These are phyloP conservation scores for Nymphaea colorata DNA, from an alignment of 164 flowering plant genomes.

Conservation along the genomic window DNA sequence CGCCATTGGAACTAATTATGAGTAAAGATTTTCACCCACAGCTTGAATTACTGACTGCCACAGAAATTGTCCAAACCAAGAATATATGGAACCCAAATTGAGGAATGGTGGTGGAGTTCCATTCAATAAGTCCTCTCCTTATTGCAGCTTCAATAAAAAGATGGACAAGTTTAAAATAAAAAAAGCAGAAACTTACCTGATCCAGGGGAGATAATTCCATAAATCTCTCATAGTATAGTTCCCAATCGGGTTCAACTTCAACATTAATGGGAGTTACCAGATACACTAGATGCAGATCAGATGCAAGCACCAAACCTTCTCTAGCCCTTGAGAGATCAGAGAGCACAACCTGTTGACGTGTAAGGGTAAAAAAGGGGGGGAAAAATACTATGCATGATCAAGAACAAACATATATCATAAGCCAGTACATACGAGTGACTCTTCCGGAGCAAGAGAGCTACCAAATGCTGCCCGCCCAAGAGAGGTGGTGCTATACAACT, in stretches of 20 bases:
- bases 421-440: slow-evolving; percentile 62
- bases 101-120: no score
- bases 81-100: no score
- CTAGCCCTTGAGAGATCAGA: slow-evolving; percentile 93
- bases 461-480: slow-evolving; percentile 98
- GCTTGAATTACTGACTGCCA: no score
- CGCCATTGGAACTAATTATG: no score
- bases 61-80: no score
- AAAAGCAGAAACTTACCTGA: slow-evolving; percentile 40
- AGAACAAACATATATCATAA: background rate
- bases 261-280: slow-evolving; percentile 92
- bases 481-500: slow-evolving; percentile 80
- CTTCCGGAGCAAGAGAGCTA: slow-evolving; percentile 92
- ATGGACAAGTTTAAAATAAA: no score
- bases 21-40: no score
- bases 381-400: background rate
- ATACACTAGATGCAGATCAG: slow-evolving; percentile 94
- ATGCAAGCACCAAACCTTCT: slow-evolving; percentile 95
- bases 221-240: slow-evolving; percentile 78
- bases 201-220: slow-evolving; percentile 78
- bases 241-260: slow-evolving; percentile 97
- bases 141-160: no score
- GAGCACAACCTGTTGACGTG: slow-evolving; percentile 53
- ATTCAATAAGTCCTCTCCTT: no score
- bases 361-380: background rate